These are phyloP conservation scores for Tolypocladium tundrense DNA, from an alignment of 2,329 filamentous ascomycete species.

Conservation along the genomic window DNA sequence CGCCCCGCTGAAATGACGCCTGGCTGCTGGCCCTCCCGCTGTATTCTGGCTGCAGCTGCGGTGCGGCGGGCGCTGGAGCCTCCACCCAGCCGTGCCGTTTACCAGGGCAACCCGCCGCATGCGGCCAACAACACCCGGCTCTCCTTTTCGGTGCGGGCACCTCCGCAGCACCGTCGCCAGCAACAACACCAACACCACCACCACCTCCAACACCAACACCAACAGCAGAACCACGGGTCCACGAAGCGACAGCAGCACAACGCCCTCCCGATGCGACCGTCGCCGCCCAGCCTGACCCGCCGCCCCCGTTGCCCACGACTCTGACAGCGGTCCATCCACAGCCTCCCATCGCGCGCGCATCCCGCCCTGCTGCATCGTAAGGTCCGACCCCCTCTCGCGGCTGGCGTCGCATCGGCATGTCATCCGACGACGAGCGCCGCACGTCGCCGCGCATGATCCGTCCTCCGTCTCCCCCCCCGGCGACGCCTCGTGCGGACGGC, in stretches of 20 bases:
- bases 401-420: not conserved
- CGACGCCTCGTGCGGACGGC: not conserved
- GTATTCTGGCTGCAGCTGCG: not conserved
- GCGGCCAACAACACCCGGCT: not conserved
- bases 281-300: not conserved
- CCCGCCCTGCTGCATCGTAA: not conserved
- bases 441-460: not conserved
- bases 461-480: not conserved
- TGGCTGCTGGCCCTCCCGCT: not conserved
- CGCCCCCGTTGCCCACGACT: slow-evolving; percentile 4
- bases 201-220: not conserved
- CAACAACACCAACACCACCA: not conserved
- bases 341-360: not conserved
- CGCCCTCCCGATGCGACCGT: not conserved
- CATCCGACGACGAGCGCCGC: not conserved
- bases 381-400: not conserved
- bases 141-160: not conserved
- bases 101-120: not conserved
- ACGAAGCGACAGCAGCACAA: not conserved
- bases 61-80: not conserved
- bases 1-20: not conserved
- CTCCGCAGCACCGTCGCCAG: not conserved
- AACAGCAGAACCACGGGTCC: not conserved
- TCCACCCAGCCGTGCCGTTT: not conserved
- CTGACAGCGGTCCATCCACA: slow-evolving; percentile 4